Base-by-base conservation (phyloP, 257 asterid species). In the Nicotiana undulata region DNA sequence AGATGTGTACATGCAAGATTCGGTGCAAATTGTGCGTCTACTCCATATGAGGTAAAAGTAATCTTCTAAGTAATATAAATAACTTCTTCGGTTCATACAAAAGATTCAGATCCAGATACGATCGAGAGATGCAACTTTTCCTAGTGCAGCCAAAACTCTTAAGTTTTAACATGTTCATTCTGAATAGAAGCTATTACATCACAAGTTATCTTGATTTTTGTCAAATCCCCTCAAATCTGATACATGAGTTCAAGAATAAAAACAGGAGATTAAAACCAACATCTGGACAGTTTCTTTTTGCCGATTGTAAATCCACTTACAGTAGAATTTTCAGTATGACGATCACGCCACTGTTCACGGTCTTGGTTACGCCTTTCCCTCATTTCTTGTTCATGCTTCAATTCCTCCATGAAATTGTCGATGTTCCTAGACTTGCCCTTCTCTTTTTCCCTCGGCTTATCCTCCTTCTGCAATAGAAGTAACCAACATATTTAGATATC, bases 341-440 rank as follows among this genome's bases (percentile, higher is more conserved):
- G 97, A 85, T 94, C 98, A 64, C 95, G 97, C 92, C 88, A 88
- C 80, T 77, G 88, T 24, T 94, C 97, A 83, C 97, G 95, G 63
- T 90, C 98, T 87, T 91, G 98, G 86, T 94, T 91, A 81, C 98
- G 87, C 85, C 91, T 90, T 89, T 94, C 98, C 89, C 98, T 89
- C 93, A 89, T 80, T 88, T 94, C 98, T 70, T 94, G 98, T 80
- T 94, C 98, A 56, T 89, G 91, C 90, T 94, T 94, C 88, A 94
- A 91, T 87, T 94, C 98, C 89, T 94, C 98, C 98, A 94, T 94
- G 76, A 94, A 94, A 88, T 93, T 88, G 83, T 94, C 98, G 72
- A 94, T 94, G 90, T 93, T 93, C 86, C 97, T 83, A 16, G 95
- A 83, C 89, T 94, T 94, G 31, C 92, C 94, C 77, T 89, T 94